These are phyloP conservation scores for Flaveria trinervia DNA, from an alignment of 129 eudicot species.

Conservation along the genomic window DNA sequence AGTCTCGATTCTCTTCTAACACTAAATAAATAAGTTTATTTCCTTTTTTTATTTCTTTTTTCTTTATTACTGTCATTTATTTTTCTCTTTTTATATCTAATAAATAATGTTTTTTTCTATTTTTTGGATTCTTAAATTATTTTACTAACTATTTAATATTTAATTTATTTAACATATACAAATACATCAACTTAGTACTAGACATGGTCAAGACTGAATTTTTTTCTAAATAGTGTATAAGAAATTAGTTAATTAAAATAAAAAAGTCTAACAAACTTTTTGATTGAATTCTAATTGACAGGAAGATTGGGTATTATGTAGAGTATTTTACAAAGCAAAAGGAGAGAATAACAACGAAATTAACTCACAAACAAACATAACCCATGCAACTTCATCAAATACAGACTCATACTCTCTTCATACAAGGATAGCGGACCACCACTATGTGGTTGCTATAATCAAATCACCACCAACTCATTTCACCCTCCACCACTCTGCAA, in stretches of 20 bases:
- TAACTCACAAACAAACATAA: constrained; percentile 35
- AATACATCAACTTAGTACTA: constrained; percentile 2
- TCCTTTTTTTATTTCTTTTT: too few species aligned
- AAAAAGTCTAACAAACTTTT: constrained; percentile 16
- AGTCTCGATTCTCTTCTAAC: too few species aligned
- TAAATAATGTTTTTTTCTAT: too few species aligned
- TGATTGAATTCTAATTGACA: constrained; percentile 37
- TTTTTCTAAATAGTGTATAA: background rate
- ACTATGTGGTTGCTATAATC: constrained; percentile 39
- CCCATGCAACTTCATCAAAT: constrained; percentile 28
- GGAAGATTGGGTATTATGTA: constrained; percentile 97
- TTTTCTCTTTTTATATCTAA: too few species aligned
- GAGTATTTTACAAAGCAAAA: constrained; percentile 84
- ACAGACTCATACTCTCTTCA: constrained; percentile 23
- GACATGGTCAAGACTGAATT: background rate
- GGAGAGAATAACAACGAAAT: constrained; percentile 42
- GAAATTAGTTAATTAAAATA: background rate
- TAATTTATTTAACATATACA: too few species aligned
- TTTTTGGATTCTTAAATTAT: too few species aligned
- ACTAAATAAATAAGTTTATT: too few species aligned
- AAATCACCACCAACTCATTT: constrained; percentile 23
- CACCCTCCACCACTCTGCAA: constrained; percentile 21
- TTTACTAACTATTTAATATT: too few species aligned
- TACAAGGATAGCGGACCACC: constrained; percentile 20
- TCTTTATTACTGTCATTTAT: too few species aligned